Evolutionary conservation across 1,284 basidiomycete species (phyloP).

Genomic region (Leccinum solheimii): DNA sequence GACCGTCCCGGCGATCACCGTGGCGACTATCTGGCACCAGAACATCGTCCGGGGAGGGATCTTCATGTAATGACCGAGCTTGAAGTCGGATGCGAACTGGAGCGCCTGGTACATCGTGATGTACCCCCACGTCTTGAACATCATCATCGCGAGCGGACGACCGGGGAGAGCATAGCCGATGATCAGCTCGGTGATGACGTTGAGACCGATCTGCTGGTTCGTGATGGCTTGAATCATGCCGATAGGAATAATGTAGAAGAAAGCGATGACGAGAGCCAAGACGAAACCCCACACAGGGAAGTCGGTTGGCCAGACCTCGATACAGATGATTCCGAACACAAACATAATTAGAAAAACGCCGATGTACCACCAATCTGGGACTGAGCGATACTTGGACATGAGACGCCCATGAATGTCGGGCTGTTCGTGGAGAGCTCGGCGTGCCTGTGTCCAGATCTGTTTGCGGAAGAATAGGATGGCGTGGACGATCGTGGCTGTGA

Average conservation of each 20-base stretch:
- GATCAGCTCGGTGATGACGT: slow-evolving; percentile 49
- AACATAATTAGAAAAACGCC: slow-evolving; percentile 53
- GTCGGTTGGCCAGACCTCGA: slow-evolving; percentile 58
- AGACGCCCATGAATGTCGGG: slow-evolving; percentile 73
- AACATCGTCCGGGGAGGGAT: slow-evolving; percentile 49
- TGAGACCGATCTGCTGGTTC: slow-evolving; percentile 52
- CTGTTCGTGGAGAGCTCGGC: slow-evolving; percentile 57
- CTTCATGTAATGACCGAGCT: slow-evolving; percentile 55
- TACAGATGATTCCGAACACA: slow-evolving; percentile 56
- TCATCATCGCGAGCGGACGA: slow-evolving; percentile 48
- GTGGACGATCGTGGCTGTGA: slow-evolving; percentile 71
- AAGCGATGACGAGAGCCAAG: slow-evolving; percentile 42
- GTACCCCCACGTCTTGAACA: slow-evolving; percentile 44
- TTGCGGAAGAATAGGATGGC: slow-evolving; percentile 69
- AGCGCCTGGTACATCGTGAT: slow-evolving; percentile 42
- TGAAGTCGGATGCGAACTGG: slow-evolving; percentile 46
- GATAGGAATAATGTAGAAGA: slow-evolving; percentile 57
- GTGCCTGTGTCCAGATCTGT: slow-evolving; percentile 55
- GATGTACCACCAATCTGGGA: slow-evolving; percentile 74
- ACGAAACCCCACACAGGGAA: slow-evolving; percentile 58
- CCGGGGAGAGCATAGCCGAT: slow-evolving; percentile 47
- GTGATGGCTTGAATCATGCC: slow-evolving; percentile 38
- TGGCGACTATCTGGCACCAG: slow-evolving; percentile 44
- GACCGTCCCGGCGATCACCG: slow-evolving; percentile 42
- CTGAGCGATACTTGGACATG: slow-evolving; percentile 70